Evolutionary conservation across 305 asterid genomes (phyloP).

Genomic region (Coffea humblotiana): DNA sequence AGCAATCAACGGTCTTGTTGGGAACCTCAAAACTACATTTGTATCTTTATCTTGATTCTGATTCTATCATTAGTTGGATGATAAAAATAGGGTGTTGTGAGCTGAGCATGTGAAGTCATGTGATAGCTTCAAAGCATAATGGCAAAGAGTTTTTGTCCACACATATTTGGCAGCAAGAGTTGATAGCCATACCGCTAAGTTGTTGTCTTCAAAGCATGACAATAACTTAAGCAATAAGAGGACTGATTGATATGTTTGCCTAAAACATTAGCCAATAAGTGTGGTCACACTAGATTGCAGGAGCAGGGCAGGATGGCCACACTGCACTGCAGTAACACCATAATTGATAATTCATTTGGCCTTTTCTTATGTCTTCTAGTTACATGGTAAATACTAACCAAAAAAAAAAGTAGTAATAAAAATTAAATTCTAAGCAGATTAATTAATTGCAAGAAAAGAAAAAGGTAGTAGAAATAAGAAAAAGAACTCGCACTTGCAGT

Average conservation of each 20-base stretch:
- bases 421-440: not conserved
- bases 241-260: constrained; percentile 1
- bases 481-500: no score
- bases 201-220: constrained; percentile 8
- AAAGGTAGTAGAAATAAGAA: not conserved
- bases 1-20: constrained; percentile 16
- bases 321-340: constrained; percentile 7
- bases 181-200: not conserved
- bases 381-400: constrained; percentile 1
- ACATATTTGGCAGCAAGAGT: constrained; percentile 14
- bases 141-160: constrained; percentile 25
- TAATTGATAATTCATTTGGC: constrained; percentile 20
- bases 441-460: not conserved
- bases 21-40: not conserved
- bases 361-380: constrained; percentile 19
- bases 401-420: not conserved
- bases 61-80: constrained; percentile 6
- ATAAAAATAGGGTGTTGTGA: not conserved
- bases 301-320: not conserved
- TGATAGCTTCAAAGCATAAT: constrained; percentile 22
- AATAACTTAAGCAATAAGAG: constrained; percentile 10
- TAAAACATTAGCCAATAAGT: constrained; percentile 14
- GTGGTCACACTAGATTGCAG: constrained; percentile 25
- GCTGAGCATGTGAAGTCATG: constrained; percentile 35
- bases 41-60: constrained; percentile 3